Evolutionary conservation across 2,329 filamentous ascomycete species (phyloP).

Genomic region (Sclerotinia spermophila): DNA sequence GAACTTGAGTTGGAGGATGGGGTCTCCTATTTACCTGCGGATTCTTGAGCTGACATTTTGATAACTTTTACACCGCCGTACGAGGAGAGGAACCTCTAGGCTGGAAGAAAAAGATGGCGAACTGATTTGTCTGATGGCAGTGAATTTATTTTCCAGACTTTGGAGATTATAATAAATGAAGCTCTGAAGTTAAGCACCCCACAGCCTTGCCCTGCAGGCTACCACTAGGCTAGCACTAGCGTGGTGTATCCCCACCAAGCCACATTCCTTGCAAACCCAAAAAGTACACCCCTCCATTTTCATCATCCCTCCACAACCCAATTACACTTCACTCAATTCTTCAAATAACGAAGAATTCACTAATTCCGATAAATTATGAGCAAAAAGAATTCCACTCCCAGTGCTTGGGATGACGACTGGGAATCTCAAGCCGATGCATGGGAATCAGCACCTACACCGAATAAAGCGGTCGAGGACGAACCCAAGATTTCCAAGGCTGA

Average conservation of each 20-base stretch:
- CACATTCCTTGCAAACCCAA: conserved; percentile 6
- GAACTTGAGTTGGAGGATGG: background rate
- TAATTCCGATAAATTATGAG: conserved; percentile 23
- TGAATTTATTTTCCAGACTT: background rate
- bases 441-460: conserved; percentile 29
- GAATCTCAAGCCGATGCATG: conserved; percentile 67
- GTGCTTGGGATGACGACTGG: conserved; percentile 92
- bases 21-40: conserved; percentile 7
- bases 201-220: conserved; percentile 1
- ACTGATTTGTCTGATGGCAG: background rate
- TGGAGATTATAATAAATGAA: background rate
- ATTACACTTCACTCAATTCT: conserved; percentile 5
- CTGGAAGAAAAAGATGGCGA: background rate
- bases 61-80: background rate
- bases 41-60: conserved; percentile 13
- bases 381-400: conserved; percentile 51
- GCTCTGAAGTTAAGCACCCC: background rate
- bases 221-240: background rate
- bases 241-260: background rate
- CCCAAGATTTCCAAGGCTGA: conserved; percentile 66
- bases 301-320: background rate
- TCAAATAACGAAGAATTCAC: background rate
- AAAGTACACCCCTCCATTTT: conserved; percentile 12
- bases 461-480: conserved; percentile 26
- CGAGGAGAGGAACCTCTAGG: background rate